Evolutionary conservation across 1,139 yeast species (phyloP), one percentile per base, ranked within the genome.

Genomic region (Yamadazyma dushanensis): DNA sequence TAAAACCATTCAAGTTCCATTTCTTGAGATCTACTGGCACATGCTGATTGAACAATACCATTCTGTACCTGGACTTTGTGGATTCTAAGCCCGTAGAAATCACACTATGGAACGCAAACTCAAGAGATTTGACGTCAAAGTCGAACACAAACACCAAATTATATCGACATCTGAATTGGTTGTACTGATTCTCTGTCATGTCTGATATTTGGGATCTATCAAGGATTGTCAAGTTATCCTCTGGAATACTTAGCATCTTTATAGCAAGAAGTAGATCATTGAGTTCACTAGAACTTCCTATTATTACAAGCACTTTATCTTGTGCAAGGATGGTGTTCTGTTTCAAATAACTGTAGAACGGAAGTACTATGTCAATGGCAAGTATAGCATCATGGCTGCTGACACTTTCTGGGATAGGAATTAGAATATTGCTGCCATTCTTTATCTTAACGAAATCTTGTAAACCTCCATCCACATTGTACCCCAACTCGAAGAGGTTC

Each of bases 381-480:
- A 65, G 65, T 32, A 69, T 58, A 21, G 61, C 57, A 44, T 69
- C 75, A 43, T 67, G 74, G 16, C 62, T 48, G 37, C 69, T 61
- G 10, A 66, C 52, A 35, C 51, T 54, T 3, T 45, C 47, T 2
- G 73, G 71, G 1, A 67, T 44, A 15, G 47, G 46, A 3, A 67
- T 43, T 26, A 65, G 46, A 6, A 59, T 45, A 22, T 57, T 46
- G 20, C 43, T 41, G 0, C 70, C 63, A 23, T 52, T 44, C 9
- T 49, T 44, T 6, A 68, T 54, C 30, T 56, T 56, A 13, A 69
- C 41, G 39, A 47, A 62, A 33, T 66, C 72, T 41, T 68, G 73
- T 16, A 69, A 46, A 1, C 74, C 74, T 3, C 75, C 75, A 36
- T 67, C 65, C 6, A 68, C 36, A 31, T 62, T 62, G 7, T 43